These are phyloP conservation scores for Starmera quercuum DNA, from an alignment of 805 yeast genomes.

Conservation along the genomic window DNA sequence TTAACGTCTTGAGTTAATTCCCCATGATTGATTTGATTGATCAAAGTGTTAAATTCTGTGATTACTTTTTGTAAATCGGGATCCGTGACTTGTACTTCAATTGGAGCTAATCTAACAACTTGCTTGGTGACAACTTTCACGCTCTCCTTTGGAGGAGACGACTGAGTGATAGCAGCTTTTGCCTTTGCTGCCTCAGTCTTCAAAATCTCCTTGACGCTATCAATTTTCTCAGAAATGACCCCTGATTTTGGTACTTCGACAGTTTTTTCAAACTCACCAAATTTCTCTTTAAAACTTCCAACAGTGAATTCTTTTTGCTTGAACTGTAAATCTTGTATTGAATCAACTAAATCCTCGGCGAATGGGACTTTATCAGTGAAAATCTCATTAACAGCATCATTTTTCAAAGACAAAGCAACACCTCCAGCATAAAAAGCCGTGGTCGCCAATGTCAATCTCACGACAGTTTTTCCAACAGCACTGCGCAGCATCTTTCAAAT, in stretches of 20 bases:
- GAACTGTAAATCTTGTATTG: constrained; percentile 32
- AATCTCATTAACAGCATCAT: constrained; percentile 52
- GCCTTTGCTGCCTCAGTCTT: constrained; percentile 9
- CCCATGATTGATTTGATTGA: constrained; percentile 16
- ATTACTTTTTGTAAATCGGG: constrained; percentile 16
- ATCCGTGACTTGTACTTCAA: constrained; percentile 24
- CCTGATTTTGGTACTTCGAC: constrained; percentile 32
- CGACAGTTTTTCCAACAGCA: constrained; percentile 23
- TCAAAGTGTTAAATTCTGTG: constrained; percentile 16
- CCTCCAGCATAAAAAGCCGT: constrained; percentile 48
- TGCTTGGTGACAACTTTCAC: constrained; percentile 3
- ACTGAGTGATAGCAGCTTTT: constrained; percentile 9
- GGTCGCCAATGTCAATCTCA: constrained; percentile 23
- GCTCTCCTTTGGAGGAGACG: constrained; percentile 6
- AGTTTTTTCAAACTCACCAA: constrained; percentile 30
- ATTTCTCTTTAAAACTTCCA: constrained; percentile 28
- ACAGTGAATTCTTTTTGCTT: constrained; percentile 21
- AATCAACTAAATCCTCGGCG: constrained; percentile 46
- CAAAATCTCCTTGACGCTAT: constrained; percentile 14
- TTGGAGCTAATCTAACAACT: constrained; percentile 18
- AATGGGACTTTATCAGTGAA: constrained; percentile 60
- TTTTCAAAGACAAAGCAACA: constrained; percentile 45
- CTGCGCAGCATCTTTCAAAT: constrained; percentile 17
- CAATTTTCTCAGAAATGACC: constrained; percentile 26
- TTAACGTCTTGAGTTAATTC: constrained; percentile 8